Percentiles rank a stretch among this genome's conserved stretches.
Evolutionary conservation across 2,329 filamentous ascomycete genomes (phyloP).

Genomic region (Cylindrodendrum hubeiense): DNA sequence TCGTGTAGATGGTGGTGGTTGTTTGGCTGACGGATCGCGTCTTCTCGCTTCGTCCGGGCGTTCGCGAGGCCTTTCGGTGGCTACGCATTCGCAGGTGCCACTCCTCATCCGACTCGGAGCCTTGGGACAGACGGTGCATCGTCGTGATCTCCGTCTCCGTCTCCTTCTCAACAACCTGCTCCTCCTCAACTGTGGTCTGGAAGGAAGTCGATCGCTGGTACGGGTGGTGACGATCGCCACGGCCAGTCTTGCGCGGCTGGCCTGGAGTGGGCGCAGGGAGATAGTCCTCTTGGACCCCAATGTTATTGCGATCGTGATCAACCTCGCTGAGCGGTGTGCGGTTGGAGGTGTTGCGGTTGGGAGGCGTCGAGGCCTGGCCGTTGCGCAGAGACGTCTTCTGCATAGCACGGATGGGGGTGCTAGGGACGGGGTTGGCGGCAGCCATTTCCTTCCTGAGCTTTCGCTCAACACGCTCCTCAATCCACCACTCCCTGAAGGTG

Average conservation of each 20-base stretch:
- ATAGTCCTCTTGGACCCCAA: constrained; percentile 85
- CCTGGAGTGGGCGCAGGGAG: constrained; percentile 95
- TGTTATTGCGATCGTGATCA: constrained; percentile 79
- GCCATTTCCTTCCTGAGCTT: constrained; percentile 72
- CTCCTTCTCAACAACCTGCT: constrained; percentile 67
- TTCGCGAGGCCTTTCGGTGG: constrained; percentile 74
- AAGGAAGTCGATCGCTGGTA: constrained; percentile 71
- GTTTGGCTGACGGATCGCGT: constrained; percentile 81
- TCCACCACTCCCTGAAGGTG: constrained; percentile 98
- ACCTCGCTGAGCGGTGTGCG: constrained; percentile 94
- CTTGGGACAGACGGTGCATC: constrained; percentile 71
- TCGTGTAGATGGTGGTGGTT: constrained; percentile 74
- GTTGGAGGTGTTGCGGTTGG: constrained; percentile 80
- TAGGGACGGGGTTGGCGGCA: constrained; percentile 62
- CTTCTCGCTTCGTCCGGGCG: constrained; percentile 71
- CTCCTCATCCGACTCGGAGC: constrained; percentile 84
- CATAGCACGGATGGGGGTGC: constrained; percentile 72
- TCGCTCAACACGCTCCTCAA: constrained; percentile 85
- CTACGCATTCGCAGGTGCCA: constrained; percentile 80
- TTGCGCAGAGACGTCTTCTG: constrained; percentile 71
- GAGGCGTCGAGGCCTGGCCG: constrained; percentile 84
- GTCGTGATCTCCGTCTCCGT: constrained; percentile 72
- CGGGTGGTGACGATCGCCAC: constrained; percentile 78
- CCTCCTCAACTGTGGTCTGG: constrained; percentile 59
- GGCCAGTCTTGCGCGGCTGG: constrained; percentile 90